Percentiles rank a stretch among this genome's conserved stretches.
Evolutionary conservation across 73 alveolate species (phyloP).

Genomic region (Paramecium pentaurelia): DNA sequence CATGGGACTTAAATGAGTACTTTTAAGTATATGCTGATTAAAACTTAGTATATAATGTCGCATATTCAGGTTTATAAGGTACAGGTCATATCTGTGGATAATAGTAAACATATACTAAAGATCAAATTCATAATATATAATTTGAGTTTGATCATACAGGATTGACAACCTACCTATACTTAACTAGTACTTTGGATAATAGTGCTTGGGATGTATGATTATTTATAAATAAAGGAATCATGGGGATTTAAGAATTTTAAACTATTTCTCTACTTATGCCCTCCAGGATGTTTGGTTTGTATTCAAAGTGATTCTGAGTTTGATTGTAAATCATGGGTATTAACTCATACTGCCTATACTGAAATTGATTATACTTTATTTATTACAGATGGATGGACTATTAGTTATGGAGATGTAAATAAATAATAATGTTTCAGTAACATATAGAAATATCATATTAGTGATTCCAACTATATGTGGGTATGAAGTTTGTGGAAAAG

Average conservation of each 20-base stretch:
- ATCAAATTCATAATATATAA: neutral
- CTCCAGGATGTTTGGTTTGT: neutral
- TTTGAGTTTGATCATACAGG: neutral
- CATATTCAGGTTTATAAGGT: too few species aligned
- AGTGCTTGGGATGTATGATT: neutral
- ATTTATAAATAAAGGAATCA: neutral
- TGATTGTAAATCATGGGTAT: neutral
- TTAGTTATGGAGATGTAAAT: neutral
- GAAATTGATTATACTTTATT: neutral
- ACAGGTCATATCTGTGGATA: neutral
- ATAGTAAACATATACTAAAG: neutral
- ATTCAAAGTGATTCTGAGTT: neutral
- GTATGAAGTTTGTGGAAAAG: neutral
- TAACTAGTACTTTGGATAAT: neutral
- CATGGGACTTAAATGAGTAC: neutral
- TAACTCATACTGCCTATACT: neutral
- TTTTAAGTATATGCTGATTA: neutral
- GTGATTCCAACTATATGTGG: neutral
- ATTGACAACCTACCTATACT: neutral
- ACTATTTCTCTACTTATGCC: neutral
- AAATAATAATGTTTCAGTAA: neutral
- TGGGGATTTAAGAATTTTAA: neutral
- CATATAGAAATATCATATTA: too few species aligned
- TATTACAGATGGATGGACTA: neutral
- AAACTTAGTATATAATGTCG: neutral